Evolutionary conservation across 2,329 filamentous ascomycete species (phyloP), one percentile per base, ranked within the genome.

Genomic region (Colletotrichum tofieldiae): DNA sequence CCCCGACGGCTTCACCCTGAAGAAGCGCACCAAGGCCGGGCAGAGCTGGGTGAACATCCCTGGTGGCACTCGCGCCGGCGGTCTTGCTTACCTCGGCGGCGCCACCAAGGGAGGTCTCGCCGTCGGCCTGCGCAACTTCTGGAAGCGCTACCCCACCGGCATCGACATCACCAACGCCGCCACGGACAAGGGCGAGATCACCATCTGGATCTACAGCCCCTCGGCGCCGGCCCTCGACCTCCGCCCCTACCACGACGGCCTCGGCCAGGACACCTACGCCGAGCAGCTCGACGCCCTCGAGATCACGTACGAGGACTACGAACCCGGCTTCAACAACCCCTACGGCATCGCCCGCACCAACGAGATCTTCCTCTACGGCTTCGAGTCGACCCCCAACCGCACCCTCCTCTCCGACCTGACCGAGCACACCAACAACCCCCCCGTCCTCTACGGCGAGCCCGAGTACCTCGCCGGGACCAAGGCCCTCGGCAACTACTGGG

Each of bases 301-400:
- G 35, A 88, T 92, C 29, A 92, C 90, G 0, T 92, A 92, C 70
- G 90, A 92, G 71, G 90, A 92, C 72, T 92, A 84, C 72, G 89
- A 92, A 71, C 79, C 78, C 0, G 86, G 84, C 0, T 89, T 89
- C 52, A 83, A 87, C 67, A 90, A 87, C 0, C 87, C 90, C 0
- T 87, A 88, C 60, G 90, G 90, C 0, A 86, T 92, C 43, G 88
- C 85, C 0, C 81, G 88, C 49, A 91, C 89, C 0, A 91, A 86
- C 71, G 88, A 92, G 75, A 67, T 91, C 7, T 88, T 84, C 65
- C 75, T 92, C 18, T 84, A 85, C 58, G 85, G 84, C 0, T 90
- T 90, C 62, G 84, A 85, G 1, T 78, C 78, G 18, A 91, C 89
- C 0, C 90, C 89, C 0, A 80, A 85, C 0, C 81, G 83, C 3